Base-by-base conservation (phyloP, 371 early-diverging fungal species). In the Vairimorpha apis region DNA sequence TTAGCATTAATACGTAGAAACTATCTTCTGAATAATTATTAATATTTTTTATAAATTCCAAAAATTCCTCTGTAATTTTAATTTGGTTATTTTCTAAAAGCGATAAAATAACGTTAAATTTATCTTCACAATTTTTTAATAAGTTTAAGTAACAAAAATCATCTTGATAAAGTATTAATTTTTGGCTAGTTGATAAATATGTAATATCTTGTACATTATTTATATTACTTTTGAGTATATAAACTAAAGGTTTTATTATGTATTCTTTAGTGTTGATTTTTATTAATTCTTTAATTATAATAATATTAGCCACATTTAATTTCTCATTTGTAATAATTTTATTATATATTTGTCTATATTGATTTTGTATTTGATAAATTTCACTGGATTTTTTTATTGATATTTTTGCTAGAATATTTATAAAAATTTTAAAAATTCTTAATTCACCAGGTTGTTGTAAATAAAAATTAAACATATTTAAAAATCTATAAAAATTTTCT, bases 371-470 rank as follows among this genome's bases (percentile, higher is more conserved):
- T 47, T 10, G 2, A 12, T 12, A 47, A 47, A 16, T 12, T 12
- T 12, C n/a, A 4, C 47, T 21, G n/a, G 5, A 3, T 10, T 21
- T 47, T 10, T 12, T 12, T 47, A 12, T 16, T 47, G 3, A 3
- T 47, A 4, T n/a, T 16, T 21, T 47, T 4, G 12, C 21, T 47
- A 41, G 14, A 41, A 47, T 47, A 30, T 35, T 35, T 35, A 59
- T 3, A 35, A 59, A 59, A 18, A 59, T 59, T 59, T 27, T 59
- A 35, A 35, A 59, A 13, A 59, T 59, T 59, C n/a, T n/a, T 33
- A 59, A 23, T 3, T 59, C 59, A 18, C 59, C 59, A 12, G 2
- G 4, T 23, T 35, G 18, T 16, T 32, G 25, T 14, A 37, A 12
- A 18, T 59, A 59, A 37, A 35, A 59, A 18, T 35, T 59, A 18